Evolutionary conservation across 2,329 filamentous ascomycete species (phyloP).

Genomic region (Pyricularia sp.): DNA sequence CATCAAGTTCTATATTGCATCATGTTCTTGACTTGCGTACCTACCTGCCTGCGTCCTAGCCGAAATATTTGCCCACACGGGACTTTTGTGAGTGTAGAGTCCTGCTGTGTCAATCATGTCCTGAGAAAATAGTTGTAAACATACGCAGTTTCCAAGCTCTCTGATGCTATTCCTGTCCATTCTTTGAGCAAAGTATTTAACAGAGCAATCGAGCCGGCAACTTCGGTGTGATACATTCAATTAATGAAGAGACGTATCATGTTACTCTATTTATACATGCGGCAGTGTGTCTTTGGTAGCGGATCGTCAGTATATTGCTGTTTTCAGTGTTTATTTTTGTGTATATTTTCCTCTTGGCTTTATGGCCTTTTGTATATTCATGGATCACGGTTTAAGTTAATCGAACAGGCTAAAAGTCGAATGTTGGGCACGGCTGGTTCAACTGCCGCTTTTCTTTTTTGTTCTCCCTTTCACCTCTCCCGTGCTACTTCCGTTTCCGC

Average conservation of each 20-base stretch:
- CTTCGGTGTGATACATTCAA: too few species aligned
- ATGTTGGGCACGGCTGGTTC: neutral
- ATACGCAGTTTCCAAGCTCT: neutral
- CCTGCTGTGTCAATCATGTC: neutral
- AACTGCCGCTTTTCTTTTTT: neutral
- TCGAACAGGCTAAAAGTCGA: neutral
- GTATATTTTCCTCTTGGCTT: neutral
- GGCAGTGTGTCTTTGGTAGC: neutral
- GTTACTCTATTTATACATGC: neutral
- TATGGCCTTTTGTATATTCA: neutral
- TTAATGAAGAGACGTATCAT: neutral
- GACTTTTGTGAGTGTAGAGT: neutral
- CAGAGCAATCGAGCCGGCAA: neutral
- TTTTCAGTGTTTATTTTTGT: neutral
- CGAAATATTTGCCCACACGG: neutral
- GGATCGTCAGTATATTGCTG: neutral
- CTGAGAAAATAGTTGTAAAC: neutral
- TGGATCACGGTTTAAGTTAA: too few species aligned
- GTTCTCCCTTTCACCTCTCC: neutral
- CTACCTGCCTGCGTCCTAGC: neutral
- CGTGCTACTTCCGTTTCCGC: neutral
- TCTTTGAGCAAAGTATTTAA: neutral
- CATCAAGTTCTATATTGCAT: neutral
- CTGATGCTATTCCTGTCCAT: neutral
- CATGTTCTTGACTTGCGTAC: neutral